These are phyloP conservation scores for Neonectria sp. DNA, from an alignment of 2,329 filamentous ascomycete species.

Conservation along the genomic window DNA sequence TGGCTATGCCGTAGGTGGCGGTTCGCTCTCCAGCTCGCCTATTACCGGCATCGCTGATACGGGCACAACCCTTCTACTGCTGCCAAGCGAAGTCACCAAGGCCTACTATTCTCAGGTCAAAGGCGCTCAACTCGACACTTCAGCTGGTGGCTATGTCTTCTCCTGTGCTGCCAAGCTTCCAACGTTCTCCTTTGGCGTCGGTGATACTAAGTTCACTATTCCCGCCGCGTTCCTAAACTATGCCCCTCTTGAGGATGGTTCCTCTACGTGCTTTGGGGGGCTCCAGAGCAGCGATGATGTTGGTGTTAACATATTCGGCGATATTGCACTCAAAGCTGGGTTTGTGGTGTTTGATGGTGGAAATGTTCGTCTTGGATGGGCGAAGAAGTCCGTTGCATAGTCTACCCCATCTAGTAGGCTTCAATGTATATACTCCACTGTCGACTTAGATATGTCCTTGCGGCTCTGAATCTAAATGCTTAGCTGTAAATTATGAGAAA, in stretches of 20 bases:
- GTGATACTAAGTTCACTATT: conserved; percentile 70
- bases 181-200: conserved; percentile 69
- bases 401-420: neutral
- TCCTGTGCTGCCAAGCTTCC: conserved; percentile 63
- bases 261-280: conserved; percentile 73
- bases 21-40: conserved; percentile 44
- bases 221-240: conserved; percentile 70
- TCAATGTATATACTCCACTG: neutral
- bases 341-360: conserved; percentile 69
- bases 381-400: conserved; percentile 30
- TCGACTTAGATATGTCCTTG: neutral
- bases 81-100: conserved; percentile 66
- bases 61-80: conserved; percentile 76
- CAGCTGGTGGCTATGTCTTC: conserved; percentile 63
- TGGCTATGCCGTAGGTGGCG: conserved; percentile 37
- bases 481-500: too few species aligned
- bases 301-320: conserved; percentile 72
- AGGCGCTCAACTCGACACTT: conserved; percentile 57
- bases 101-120: conserved; percentile 64
- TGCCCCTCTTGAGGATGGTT: conserved; percentile 53
- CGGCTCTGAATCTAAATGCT: too few species aligned
- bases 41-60: conserved; percentile 68
- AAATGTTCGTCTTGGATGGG: conserved; percentile 41
- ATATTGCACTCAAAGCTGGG: conserved; percentile 73
- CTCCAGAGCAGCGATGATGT: conserved; percentile 69